Evolutionary conservation across 306 rosid species (phyloP).

Genomic region (Alnus glutinosa): DNA sequence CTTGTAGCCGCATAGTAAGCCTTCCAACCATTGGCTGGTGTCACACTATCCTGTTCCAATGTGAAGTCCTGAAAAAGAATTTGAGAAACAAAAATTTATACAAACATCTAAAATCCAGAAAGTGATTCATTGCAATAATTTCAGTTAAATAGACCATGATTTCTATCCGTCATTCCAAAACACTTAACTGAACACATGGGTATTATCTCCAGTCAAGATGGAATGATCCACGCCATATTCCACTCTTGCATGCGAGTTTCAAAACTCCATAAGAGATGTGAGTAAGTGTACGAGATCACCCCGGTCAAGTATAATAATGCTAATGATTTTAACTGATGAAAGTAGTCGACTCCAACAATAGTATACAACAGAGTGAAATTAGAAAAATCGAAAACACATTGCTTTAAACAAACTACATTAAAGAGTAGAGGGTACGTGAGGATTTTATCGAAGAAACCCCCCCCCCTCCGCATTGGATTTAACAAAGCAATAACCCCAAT

Average conservation of each 20-base stretch:
- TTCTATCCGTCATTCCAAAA: background rate
- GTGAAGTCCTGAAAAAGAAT: slow-evolving; percentile 76
- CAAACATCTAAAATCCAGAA: background rate
- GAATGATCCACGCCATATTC: background rate
- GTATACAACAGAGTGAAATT: too few relatives aligned
- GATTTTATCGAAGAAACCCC: too few relatives aligned
- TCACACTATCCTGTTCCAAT: slow-evolving; percentile 78
- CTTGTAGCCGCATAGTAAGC: slow-evolving; percentile 98
- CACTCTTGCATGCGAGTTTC: background rate
- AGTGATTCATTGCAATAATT: background rate
- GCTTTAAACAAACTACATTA: too few relatives aligned
- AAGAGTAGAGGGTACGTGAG: too few relatives aligned
- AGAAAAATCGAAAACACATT: too few relatives aligned
- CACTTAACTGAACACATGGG: background rate
- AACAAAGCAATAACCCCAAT: background rate
- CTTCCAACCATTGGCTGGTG: slow-evolving; percentile 93
- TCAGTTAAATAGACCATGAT: background rate
- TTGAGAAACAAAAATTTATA: slow-evolving; percentile 22
- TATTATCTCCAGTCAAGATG: background rate
- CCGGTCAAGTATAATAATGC: too few relatives aligned
- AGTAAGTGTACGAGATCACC: too few relatives aligned
- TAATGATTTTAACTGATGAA: too few relatives aligned
- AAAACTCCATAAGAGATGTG: background rate
- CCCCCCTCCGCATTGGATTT: too few relatives aligned
- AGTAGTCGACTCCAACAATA: too few relatives aligned